Evolutionary conservation across 2,329 filamentous ascomycete species (phyloP), one percentile per base, ranked within the genome.

Genomic region (Talaromyces piceae): DNA sequence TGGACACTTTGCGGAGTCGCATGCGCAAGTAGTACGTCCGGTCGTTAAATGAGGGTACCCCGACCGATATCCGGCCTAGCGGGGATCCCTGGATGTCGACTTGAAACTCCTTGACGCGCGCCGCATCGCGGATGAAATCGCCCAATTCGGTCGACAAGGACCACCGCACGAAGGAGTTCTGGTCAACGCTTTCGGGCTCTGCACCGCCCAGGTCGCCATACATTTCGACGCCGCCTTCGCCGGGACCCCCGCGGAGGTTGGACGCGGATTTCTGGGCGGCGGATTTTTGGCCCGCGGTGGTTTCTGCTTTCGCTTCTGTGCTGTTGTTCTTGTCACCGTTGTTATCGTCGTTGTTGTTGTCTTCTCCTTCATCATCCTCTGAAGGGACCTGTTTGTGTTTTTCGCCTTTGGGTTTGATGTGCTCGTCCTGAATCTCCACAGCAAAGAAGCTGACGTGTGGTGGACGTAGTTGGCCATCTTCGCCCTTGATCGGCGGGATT

Each of bases 91-190:
- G 86, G 51, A 96, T 88, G 49, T 86, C 81, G 41, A 96, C 83
- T 3, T 86, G 82, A 63, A 96, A 95, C 63, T 95, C 88, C 50
- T 87, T 82, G 0, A 87, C 88, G 3, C 88, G 77, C 0, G 90
- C 88, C 0, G 91, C 90, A 64, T 96, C 91, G 7, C 89, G 83
- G 57, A 96, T 93, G 63, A 96, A 96, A 70, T 95, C 91, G 8
- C 91, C 91, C 27, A 96, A 86, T 65, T 96, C 91, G 1, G 91
- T 95, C 26, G 84, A 88, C 39, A 83, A 82, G 41, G 86, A 90
- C 91, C 91, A 96, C 26, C 89, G 83, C 2, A 95, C 88, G 73
- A 91, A 93, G 51, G 77, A 73, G 23, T 78, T 72, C 31, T 78
- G 72, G 4, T 68, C 63, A 41, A 59, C 31, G 57, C 62, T 9